Conservation (phyloP, 176 grass and related monocot species). For the Cenchrus purpureus region DNA sequence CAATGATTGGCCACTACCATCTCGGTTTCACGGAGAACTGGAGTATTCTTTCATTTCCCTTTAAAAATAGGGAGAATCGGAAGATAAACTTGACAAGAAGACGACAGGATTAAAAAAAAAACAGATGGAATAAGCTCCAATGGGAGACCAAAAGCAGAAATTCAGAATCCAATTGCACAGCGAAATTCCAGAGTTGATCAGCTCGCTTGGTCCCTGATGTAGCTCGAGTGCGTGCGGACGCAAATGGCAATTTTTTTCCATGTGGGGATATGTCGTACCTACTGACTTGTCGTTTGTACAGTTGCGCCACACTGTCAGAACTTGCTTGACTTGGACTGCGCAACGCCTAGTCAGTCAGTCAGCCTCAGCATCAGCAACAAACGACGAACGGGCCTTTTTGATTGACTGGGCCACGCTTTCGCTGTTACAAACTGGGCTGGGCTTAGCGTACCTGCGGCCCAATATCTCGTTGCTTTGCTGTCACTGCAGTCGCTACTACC, state of each 20-base stretch:
- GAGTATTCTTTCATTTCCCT: neutral
- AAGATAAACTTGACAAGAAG: neutral
- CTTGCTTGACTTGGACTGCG: neutral
- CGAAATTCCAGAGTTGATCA: neutral
- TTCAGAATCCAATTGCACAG: neutral
- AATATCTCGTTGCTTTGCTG: no score
- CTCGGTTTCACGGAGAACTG: neutral
- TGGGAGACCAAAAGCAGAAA: neutral
- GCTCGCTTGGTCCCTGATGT: no score
- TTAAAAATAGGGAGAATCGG: neutral
- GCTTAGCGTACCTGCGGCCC: no score
- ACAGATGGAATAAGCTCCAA: neutral
- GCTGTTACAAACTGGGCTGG: neutral
- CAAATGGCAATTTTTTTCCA: neutral
- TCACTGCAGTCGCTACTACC: no score
- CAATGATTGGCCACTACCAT: neutral
- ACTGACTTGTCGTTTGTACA: neutral
- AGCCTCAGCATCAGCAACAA: no score
- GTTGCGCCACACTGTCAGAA: neutral
- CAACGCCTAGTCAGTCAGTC: no score
- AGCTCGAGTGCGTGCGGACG: neutral
- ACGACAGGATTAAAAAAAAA: constrained; percentile 3
- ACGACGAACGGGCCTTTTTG: neutral
- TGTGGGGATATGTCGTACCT: neutral
- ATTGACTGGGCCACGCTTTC: no score